phyloP scores from a whole-genome alignment of 805 yeast species.

The Saccharomyces mikatae region DNA sequence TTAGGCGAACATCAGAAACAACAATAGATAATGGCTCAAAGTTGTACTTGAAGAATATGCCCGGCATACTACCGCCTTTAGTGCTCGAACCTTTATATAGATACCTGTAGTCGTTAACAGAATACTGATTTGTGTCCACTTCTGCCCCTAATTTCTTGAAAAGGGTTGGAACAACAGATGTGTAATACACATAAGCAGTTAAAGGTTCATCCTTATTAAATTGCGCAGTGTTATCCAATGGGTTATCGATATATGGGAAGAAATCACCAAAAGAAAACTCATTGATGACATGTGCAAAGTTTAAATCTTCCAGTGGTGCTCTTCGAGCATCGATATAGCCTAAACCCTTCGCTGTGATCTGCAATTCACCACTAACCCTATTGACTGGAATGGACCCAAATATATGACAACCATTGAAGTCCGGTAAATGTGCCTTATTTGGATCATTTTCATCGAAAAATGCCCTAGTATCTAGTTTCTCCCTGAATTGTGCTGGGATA shows the following conservation, averaged over 20 bases:
- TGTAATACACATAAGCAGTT: constrained; percentile 53
- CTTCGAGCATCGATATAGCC: constrained; percentile 44
- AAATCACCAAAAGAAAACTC: constrained; percentile 89
- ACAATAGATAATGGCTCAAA: constrained; percentile 78
- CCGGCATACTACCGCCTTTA: constrained; percentile 42
- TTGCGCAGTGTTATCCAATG: constrained; percentile 72
- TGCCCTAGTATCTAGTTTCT: constrained; percentile 30
- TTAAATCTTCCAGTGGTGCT: constrained; percentile 44
- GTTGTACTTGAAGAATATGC: constrained; percentile 74
- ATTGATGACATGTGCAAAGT: constrained; percentile 75
- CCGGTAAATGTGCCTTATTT: constrained; percentile 42
- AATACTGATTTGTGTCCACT: constrained; percentile 79
- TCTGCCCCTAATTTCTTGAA: constrained; percentile 62
- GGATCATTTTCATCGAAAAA: constrained; percentile 13
- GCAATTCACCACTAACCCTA: constrained; percentile 78
- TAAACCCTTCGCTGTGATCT: constrained; percentile 68
- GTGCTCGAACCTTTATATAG: constrained; percentile 7
- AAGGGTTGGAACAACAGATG: constrained; percentile 78
- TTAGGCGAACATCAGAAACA: constrained; percentile 61
- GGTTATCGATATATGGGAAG: constrained; percentile 78
- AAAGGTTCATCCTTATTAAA: constrained; percentile 38
- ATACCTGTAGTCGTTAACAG: constrained; percentile 49
- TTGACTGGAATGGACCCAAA: constrained; percentile 79
- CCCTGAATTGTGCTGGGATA: constrained; percentile 55
- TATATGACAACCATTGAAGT: constrained; percentile 65